Conservation (phyloP, 495 filamentous ascomycete genomes). For the Neurospora sp. region DNA sequence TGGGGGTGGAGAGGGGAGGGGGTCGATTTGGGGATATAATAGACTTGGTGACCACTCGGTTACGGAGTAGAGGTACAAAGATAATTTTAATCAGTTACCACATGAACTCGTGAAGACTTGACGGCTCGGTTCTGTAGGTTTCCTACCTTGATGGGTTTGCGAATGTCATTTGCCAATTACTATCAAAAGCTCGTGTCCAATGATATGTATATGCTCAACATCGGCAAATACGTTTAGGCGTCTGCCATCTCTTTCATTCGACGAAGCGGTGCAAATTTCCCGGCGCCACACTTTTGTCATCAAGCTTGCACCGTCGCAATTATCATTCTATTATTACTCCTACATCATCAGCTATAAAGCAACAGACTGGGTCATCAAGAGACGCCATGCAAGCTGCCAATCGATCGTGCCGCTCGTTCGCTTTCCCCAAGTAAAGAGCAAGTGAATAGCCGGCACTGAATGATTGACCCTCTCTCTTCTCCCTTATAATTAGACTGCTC, state of each 20-base stretch:
- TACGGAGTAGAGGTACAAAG: not conserved
- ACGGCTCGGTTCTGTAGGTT: not conserved
- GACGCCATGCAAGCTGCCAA: not conserved
- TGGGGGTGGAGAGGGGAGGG: constrained; percentile 52
- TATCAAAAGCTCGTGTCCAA: not conserved
- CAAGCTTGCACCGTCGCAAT: not conserved
- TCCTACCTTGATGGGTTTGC: not conserved
- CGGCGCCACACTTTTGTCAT: not conserved
- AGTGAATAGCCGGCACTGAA: not conserved
- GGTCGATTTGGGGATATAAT: constrained; percentile 9
- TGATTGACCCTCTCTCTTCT: not conserved
- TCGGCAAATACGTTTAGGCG: not conserved
- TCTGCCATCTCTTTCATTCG: not conserved
- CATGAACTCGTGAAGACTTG: not conserved
- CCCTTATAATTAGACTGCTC: not conserved
- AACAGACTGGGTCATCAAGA: not conserved
- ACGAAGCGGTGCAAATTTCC: not conserved
- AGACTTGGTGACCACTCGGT: not conserved
- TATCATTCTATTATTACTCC: not conserved
- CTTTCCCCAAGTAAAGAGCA: not conserved
- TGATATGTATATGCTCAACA: not conserved
- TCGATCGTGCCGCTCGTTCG: not conserved
- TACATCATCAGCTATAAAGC: not conserved
- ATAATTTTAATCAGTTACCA: not conserved
- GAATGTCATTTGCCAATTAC: not conserved